Base-by-base conservation (phyloP, 306 rosid genomes). In the Purshia tridentata region DNA sequence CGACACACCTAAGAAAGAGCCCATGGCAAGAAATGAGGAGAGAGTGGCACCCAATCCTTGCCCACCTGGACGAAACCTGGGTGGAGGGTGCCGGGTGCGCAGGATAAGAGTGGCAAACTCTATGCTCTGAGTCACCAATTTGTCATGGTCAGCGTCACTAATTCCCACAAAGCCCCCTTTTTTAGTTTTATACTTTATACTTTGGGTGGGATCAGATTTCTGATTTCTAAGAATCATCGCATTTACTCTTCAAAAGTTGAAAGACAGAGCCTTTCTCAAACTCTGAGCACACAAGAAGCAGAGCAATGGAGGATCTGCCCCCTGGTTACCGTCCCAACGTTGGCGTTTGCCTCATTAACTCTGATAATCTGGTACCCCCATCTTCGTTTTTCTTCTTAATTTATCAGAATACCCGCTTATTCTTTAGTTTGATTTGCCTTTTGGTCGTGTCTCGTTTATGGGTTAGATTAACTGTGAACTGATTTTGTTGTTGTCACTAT, bases 261-360 rank as follows among this genome's bases (percentile, higher is more conserved):
- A 46, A 12, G 40, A 18, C 53, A 62, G 51, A 62, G 63, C 8
- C 11, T 11, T 47, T 22, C 56, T 23, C 70, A 46, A 58, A 40
- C 13, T 71, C 59, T n/a, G 23, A 67, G 58, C 72, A 22, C 5
- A 16, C 8, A 29, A 42, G 44, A 35, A 55, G 49, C 50, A 19
- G 49, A 79, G 14, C 77, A 75, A 93, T 94, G 98, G 97, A 94
- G 67, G 87, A 73, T 86, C 91, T 94, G 23, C 98, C 98, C 10
- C 76, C 83, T 75, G 98, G 98, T 65, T 94, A 94, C 70, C 98
- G 97, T 70, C 98, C 98, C 54, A 94, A 94, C 96, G 95, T 94
- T 54, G 98, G 98, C 54, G 94, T 94, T 76, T 94, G 98, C 81
- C 96, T 94, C 83, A 85, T 91, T 82, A 94, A 91, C 79, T 84